A percentile compares a stretch with the other conserved stretches of the same genome.
phyloP scores from a whole-genome alignment of 1,284 basidiomycete species.

The Macrocybe sp. region DNA sequence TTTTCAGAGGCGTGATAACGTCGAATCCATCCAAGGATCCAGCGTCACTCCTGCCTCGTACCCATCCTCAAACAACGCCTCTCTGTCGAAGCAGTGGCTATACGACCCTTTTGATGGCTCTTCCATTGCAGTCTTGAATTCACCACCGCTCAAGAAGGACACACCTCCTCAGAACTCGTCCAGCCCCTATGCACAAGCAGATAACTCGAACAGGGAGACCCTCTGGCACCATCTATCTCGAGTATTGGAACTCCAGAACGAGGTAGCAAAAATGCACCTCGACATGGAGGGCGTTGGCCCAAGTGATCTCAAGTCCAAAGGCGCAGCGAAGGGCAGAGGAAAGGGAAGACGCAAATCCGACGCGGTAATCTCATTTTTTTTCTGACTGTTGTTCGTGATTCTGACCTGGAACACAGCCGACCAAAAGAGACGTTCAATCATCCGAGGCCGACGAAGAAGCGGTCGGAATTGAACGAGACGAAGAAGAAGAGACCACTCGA shows the following conservation, averaged over 20 bases:
- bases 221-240: slow-evolving; percentile 63
- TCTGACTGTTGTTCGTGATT: no score
- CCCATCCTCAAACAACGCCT: slow-evolving; percentile 3
- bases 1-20: slow-evolving; percentile 28
- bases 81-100: slow-evolving; percentile 25
- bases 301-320: slow-evolving; percentile 28
- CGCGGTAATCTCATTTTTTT: no score
- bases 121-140: slow-evolving; percentile 31
- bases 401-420: no score
- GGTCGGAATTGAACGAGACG: slow-evolving; percentile 38
- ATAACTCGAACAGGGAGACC: slow-evolving; percentile 37
- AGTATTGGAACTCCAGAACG: slow-evolving; percentile 63
- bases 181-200: slow-evolving; percentile 1
- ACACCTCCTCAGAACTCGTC: background rate
- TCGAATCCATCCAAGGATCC: slow-evolving; percentile 3
- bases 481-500: slow-evolving; percentile 39
- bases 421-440: slow-evolving; percentile 15
- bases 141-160: slow-evolving; percentile 13
- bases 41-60: background rate
- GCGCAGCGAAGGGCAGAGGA: slow-evolving; percentile 19
- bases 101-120: slow-evolving; percentile 50
- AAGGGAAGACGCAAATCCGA: background rate
- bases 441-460: slow-evolving; percentile 40
- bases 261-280: slow-evolving; percentile 65
- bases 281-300: slow-evolving; percentile 64